Base-by-base conservation (phyloP, 345 rosid genomes). In the Nasturtium officinale region DNA sequence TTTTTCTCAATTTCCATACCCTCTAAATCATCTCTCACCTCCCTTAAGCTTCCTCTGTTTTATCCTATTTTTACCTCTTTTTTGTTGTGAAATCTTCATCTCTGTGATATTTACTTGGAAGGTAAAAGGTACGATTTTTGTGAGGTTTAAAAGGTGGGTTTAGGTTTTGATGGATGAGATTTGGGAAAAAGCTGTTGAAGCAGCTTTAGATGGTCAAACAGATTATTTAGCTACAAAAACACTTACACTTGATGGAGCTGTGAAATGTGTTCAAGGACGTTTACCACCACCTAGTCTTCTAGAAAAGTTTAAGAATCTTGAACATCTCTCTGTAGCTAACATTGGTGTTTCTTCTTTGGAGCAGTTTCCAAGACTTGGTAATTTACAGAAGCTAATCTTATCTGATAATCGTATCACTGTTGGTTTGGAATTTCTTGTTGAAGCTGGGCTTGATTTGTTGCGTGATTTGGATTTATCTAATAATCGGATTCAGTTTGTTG, bases 141-240 rank as follows among this genome's bases (percentile, higher is more conserved):
- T 30, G 61, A 56, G 61, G 1, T 56, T 17, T 9, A 2, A 0
- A 37, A 32, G 42, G 61, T 8, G 15, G 61, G 42, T 17, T 56
- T 56, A 16, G 40, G 23, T 56, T 56, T 56, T 32, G 7, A 72
- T 90, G 96, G 96, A 86, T 59, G 93, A 90, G 89, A 86, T 85
- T 77, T 90, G 96, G 96, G 88, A 90, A 73, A 68, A 84, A 73
- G 91, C 91, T 40, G 89, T 90, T 66, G 89, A 83, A 78, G 74
- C 88, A 61, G 89, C 91, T 18, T 70, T 87, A 42, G 92, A 75
- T 37, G 91, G 92, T 50, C 82, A 81, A 79, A 63, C 83, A 38
- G 91, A 87, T 72, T 81, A 51, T 15, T 16, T 69, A 1, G 83
- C 83, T 50, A 75, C 71, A 25, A 77, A 86, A 3, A 60, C 75